Evolutionary conservation across 768 basidiomycete species (phyloP), one percentile per base, ranked within the genome.

Genomic region (Auriscalpium microsporum): DNA sequence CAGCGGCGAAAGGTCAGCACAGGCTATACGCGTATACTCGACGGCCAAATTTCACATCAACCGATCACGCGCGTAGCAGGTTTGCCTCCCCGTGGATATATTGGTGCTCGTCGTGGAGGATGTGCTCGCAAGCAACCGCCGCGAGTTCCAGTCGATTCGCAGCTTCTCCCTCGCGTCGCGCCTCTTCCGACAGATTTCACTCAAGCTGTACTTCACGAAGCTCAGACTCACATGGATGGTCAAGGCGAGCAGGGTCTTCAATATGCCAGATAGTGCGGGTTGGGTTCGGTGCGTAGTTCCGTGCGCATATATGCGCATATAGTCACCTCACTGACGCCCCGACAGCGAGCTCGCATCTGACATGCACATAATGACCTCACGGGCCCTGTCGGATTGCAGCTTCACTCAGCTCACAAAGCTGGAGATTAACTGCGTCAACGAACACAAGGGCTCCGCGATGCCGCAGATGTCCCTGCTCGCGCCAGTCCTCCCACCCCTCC

Each of bases 241-340:
- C 60, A 63, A 62, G 33, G 38, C 11, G 50, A 55, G 38, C 35
- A 48, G 52, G 21, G 37, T 54, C 2, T 59, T 59, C 37, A 50
- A 51, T 9, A 65, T 68, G 14, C 57, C 55, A 2, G 62, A 64
- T 5, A 51, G 65, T 13, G 61, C 17, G 38, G 50, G 42, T 2
- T 69, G 68, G 68, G 57, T 64, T 40, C 62, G 68, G 70, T 69
- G 21, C 62, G 67, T 38, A 16, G 10, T 9, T 10, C 17, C 34
- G 44, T 21, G 38, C 8, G 54, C 56, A 57, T 62, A 62, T 57
- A 57, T 55, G 55, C 33, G 44, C 50, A 47, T 42, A 49, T 54
- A 46, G 23, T 33, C 38, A 34, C 40, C n/a, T 34, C 36, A 59
- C 40, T 52, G 45, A n/a, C 37, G 21, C 19, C 13, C 35, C 1